Evolutionary conservation across 2,329 filamentous ascomycete species (phyloP).

Genomic region (Pseudohalonectria lignicola): DNA sequence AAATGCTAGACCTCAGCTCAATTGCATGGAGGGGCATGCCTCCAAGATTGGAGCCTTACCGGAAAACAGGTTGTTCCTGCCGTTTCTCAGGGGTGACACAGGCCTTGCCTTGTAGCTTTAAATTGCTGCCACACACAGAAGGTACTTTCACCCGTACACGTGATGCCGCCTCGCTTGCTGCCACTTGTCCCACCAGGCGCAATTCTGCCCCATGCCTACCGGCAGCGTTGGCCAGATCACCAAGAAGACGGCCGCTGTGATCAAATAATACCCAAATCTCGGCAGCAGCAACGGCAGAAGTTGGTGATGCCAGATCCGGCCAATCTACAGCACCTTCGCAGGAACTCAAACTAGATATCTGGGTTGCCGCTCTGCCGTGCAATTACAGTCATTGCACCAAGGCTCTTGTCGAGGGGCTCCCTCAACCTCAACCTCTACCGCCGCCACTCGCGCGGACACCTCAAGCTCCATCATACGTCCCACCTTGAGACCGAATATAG

Average conservation of each 20-base stretch:
- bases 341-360: not conserved
- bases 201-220: conserved; percentile 2
- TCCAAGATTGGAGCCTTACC: not conserved
- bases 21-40: too few species aligned
- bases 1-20: not conserved
- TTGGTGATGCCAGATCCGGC: conserved; percentile 2
- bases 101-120: not conserved
- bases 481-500: too few species aligned
- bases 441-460: not conserved
- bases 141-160: not conserved
- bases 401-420: too few species aligned
- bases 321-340: conserved; percentile 1
- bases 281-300: not conserved
- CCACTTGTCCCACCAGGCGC: conserved; percentile 6
- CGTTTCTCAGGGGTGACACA: not conserved
- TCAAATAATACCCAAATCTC: not conserved
- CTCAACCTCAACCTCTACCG: not conserved
- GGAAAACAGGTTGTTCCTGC: not conserved
- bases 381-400: too few species aligned
- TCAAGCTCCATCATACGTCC: too few species aligned
- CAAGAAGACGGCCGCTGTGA: not conserved
- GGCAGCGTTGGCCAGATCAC: conserved; percentile 4
- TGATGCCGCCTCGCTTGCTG: conserved; percentile 1
- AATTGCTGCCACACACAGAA: not conserved
- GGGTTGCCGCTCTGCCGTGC: not conserved